These are phyloP conservation scores for Colletotrichum sp. DNA, from an alignment of 2,329 filamentous ascomycete species.

Conservation along the genomic window DNA sequence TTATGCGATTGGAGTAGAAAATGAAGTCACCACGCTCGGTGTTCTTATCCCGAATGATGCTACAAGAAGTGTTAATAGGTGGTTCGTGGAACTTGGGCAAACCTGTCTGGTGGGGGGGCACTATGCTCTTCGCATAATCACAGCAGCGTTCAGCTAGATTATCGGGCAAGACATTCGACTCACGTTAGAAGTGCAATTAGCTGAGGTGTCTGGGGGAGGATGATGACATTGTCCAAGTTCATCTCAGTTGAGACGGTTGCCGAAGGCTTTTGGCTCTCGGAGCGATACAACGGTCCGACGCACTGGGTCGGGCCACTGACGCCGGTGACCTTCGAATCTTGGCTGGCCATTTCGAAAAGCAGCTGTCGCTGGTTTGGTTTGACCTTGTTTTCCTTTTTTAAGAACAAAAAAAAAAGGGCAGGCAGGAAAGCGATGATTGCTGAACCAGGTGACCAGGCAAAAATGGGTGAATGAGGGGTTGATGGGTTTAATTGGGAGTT, in stretches of 20 bases:
- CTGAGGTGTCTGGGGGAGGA: conserved; percentile 92
- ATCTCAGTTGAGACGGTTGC: conserved; percentile 89
- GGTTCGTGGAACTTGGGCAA: neutral
- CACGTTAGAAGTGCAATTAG: conserved; percentile 97
- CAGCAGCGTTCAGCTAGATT: neutral
- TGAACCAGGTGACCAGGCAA: neutral
- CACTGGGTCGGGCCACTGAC: conserved; percentile 54
- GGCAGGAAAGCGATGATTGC: neutral
- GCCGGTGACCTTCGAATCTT: conserved; percentile 2
- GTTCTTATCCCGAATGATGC: conserved; percentile 92
- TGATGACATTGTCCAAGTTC: conserved; percentile 84
- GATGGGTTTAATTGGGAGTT: neutral
- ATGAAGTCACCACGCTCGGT: conserved; percentile 96
- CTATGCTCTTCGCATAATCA: neutral
- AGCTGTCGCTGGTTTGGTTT: neutral
- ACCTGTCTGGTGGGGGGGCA: neutral
- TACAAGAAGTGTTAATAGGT: conserved; percentile 41
- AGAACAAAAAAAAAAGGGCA: neutral
- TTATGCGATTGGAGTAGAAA: conserved; percentile 98
- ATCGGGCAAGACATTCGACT: conserved; percentile 41
- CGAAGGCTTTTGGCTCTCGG: conserved; percentile 78
- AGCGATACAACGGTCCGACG: conserved; percentile 81
- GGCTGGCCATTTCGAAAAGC: neutral
- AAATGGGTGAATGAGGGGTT: neutral
- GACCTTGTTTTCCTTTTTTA: neutral